These are phyloP conservation scores for Geotrichum citri-aurantii DNA, from an alignment of 1,139 yeast species.

Conservation along the genomic window DNA sequence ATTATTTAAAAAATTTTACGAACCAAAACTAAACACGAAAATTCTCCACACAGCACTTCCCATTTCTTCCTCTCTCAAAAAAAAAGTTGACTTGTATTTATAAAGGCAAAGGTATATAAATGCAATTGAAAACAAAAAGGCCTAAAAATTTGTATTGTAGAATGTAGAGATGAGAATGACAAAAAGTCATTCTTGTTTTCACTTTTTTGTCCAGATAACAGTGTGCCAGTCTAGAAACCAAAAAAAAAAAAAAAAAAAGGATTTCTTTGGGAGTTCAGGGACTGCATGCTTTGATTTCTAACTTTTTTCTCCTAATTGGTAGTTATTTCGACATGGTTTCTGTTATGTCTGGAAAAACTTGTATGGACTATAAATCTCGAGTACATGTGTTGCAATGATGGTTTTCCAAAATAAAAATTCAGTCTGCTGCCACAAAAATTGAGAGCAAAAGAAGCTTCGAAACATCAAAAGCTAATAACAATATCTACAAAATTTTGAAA, in stretches of 20 bases:
- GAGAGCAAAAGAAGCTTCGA: too few species aligned
- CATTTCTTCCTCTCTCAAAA: background rate
- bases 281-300: background rate
- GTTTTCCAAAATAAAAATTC: too few species aligned
- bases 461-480: too few species aligned
- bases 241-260: too few species aligned
- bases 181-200: background rate
- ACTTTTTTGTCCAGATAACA: background rate
- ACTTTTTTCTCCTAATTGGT: too few species aligned
- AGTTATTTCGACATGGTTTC: too few species aligned
- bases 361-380: too few species aligned
- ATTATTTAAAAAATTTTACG: background rate
- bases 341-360: too few species aligned
- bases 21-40: background rate
- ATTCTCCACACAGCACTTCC: background rate
- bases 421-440: too few species aligned
- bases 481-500: too few species aligned
- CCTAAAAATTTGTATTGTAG: background rate
- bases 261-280: background rate
- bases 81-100: background rate
- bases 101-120: background rate
- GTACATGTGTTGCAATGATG: too few species aligned
- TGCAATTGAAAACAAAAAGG: background rate
- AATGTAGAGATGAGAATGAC: background rate
- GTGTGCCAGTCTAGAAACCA: background rate